Evolutionary conservation across 2,329 filamentous ascomycete genomes (phyloP).

Genomic region (Ophiostoma fasciatum): DNA sequence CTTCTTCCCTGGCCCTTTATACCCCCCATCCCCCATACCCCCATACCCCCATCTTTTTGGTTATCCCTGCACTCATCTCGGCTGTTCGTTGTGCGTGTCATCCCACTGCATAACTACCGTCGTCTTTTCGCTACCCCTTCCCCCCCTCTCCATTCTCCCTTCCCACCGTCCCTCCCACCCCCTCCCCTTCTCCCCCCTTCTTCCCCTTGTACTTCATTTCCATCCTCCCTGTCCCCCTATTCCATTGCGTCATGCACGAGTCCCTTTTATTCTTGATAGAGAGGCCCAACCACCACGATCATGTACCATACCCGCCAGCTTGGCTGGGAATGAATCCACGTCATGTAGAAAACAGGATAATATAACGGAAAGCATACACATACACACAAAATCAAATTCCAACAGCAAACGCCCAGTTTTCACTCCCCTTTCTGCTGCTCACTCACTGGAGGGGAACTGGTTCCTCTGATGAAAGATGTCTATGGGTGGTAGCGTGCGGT

Average conservation of each 20-base stretch:
- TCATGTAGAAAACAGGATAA: constrained; percentile 15
- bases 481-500: no score
- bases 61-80: not conserved
- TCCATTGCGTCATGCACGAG: constrained; percentile 1
- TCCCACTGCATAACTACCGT: no score
- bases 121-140: not conserved
- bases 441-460: no score
- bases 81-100: no score
- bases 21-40: not conserved
- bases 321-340: constrained; percentile 13
- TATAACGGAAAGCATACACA: constrained; percentile 13
- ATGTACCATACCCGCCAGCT: constrained; percentile 13
- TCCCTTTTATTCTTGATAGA: constrained; percentile 8
- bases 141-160: not conserved
- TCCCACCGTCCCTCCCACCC: not conserved
- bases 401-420: no score
- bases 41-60: not conserved
- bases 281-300: constrained; percentile 10
- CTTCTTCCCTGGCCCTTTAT: no score
- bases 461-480: no score
- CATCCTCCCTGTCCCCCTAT: not conserved
- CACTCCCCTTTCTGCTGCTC: no score
- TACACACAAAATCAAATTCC: constrained; percentile 4
- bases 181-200: not conserved
- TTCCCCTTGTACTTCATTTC: no score